These are phyloP conservation scores for Candida ipomoeae DNA, from an alignment of 805 yeast genomes.

Conservation along the genomic window DNA sequence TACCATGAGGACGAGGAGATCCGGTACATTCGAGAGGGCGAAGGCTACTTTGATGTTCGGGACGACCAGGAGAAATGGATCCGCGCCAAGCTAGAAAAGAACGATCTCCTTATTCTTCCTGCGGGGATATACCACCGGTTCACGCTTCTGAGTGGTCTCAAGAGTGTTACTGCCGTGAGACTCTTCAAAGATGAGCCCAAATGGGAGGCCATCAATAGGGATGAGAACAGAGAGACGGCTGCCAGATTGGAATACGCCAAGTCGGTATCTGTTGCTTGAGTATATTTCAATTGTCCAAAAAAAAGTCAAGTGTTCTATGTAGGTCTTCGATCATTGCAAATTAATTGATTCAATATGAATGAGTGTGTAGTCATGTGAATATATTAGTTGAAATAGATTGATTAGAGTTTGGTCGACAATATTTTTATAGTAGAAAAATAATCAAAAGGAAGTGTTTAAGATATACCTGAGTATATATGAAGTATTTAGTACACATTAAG, in stretches of 20 bases:
- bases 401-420: no score
- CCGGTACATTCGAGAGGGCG: constrained; percentile 83
- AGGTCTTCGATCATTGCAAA: no score
- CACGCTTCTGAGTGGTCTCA: constrained; percentile 56
- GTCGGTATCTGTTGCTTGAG: constrained; percentile 23
- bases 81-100: constrained; percentile 56
- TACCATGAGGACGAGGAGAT: constrained; percentile 97
- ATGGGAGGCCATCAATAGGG: constrained; percentile 84
- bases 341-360: no score
- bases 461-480: no score
- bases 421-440: no score
- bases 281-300: no score
- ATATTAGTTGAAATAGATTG: no score
- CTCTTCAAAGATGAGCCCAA: constrained; percentile 93
- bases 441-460: no score
- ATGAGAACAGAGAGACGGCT: constrained; percentile 32
- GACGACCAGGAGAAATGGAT: constrained; percentile 66
- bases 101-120: constrained; percentile 74
- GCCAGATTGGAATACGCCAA: constrained; percentile 35
- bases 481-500: no score
- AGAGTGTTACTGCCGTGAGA: constrained; percentile 72
- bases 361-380: no score
- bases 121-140: constrained; percentile 95
- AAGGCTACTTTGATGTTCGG: constrained; percentile 88
- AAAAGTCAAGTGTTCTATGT: no score